phyloP scores from a whole-genome alignment of 2,329 filamentous ascomycete species.

The Graphiopsis chlorocephala region DNA sequence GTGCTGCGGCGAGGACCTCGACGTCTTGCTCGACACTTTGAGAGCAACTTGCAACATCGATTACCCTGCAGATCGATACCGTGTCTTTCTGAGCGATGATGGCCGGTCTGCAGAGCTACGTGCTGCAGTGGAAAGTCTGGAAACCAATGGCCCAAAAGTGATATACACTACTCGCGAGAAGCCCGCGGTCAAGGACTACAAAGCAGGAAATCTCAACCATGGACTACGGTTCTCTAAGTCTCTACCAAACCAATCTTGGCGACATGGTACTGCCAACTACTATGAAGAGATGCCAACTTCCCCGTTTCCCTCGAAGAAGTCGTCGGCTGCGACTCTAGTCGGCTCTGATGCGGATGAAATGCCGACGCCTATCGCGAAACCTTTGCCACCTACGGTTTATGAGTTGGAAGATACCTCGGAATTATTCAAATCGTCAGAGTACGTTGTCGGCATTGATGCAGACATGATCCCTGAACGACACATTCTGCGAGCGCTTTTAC shows the following conservation, averaged over 20 bases:
- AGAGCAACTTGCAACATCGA: slow-evolving; percentile 39
- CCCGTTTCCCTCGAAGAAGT: slow-evolving; percentile 11
- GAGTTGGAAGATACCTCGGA: slow-evolving; percentile 37
- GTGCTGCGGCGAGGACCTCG: slow-evolving; percentile 44
- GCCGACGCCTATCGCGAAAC: slow-evolving; percentile 3
- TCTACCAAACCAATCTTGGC: background rate
- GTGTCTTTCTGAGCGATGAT: slow-evolving; percentile 44
- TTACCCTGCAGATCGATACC: slow-evolving; percentile 38
- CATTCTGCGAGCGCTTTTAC: slow-evolving; percentile 58
- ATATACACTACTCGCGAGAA: slow-evolving; percentile 43
- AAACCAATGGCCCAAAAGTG: slow-evolving; percentile 35
- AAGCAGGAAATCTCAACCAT: slow-evolving; percentile 61
- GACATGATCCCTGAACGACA: slow-evolving; percentile 65
- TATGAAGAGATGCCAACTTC: background rate
- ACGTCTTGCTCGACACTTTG: slow-evolving; percentile 42
- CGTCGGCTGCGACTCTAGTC: slow-evolving; percentile 43
- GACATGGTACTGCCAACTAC: background rate
- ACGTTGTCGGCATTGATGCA: slow-evolving; percentile 62
- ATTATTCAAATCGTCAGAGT: slow-evolving; percentile 25
- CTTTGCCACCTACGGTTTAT: background rate
- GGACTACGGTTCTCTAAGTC: slow-evolving; percentile 2
- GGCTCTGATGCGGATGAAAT: slow-evolving; percentile 9
- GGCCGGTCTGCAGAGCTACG: slow-evolving; percentile 36
- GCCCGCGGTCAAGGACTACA: slow-evolving; percentile 47
- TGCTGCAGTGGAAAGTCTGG: slow-evolving; percentile 34